Evolutionary conservation across 2,329 filamentous ascomycete species (phyloP).

Genomic region (Zasmidium citrigriseum): DNA sequence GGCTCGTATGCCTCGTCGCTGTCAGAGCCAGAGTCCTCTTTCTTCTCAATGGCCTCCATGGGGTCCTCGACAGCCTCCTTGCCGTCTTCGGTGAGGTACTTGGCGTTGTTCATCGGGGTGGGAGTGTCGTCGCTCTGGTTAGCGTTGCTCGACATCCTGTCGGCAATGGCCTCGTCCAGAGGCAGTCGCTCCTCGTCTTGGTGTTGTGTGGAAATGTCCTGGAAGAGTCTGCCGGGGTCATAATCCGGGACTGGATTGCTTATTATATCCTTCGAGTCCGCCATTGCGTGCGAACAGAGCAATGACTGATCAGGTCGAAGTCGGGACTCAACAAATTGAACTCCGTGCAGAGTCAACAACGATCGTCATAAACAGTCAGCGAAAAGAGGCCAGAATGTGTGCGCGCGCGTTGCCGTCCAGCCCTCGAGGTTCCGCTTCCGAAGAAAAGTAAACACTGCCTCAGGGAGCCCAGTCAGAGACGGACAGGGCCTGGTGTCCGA

Average conservation of each 20-base stretch:
- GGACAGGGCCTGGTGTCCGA: background rate
- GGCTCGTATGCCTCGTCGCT: slow-evolving; percentile 19
- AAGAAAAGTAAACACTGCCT: background rate
- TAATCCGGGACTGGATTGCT: slow-evolving; percentile 12
- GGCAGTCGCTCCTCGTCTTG: slow-evolving; percentile 5
- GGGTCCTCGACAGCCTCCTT: slow-evolving; percentile 29
- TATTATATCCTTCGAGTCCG: slow-evolving; percentile 4
- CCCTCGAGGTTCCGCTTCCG: slow-evolving; percentile 4
- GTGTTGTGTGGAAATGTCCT: slow-evolving; percentile 15
- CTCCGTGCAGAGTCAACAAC: background rate
- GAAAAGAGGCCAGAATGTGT: background rate
- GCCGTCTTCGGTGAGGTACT: slow-evolving; percentile 30
- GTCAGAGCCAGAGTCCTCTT: slow-evolving; percentile 16
- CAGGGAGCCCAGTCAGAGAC: background rate
- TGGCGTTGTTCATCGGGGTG: slow-evolving; percentile 8
- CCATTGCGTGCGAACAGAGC: slow-evolving; percentile 2
- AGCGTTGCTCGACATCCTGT: slow-evolving; percentile 7
- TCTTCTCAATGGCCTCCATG: slow-evolving; percentile 6
- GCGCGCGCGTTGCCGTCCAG: background rate
- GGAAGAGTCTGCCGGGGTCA: slow-evolving; percentile 13
- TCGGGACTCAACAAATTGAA: background rate
- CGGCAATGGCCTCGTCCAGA: slow-evolving; percentile 13
- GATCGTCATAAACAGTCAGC: slow-evolving; percentile 2
- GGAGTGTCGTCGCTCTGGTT: slow-evolving; percentile 8
- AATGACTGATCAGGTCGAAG: background rate